Conservation (phyloP, 2,329 filamentous ascomycete species). For the Periconia sp. region DNA sequence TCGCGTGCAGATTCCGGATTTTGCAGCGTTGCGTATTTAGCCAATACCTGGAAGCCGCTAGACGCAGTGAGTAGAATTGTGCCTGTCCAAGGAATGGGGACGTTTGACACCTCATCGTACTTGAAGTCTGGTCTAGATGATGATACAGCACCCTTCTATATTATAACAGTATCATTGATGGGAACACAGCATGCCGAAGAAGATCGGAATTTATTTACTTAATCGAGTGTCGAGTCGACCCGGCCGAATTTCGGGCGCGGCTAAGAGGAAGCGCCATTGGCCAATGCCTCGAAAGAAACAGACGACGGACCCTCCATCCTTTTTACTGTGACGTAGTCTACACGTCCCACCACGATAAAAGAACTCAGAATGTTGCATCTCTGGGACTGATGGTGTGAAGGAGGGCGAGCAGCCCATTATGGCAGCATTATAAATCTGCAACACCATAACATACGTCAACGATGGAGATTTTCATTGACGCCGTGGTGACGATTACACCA, state of each 20-base stretch:
- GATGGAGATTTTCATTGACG: slow-evolving; percentile 21
- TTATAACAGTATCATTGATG: too few relatives aligned
- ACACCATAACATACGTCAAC: not conserved
- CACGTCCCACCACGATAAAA: not conserved
- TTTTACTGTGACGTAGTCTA: not conserved
- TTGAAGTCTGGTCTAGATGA: too few relatives aligned
- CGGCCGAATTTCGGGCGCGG: not conserved
- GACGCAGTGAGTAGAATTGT: too few relatives aligned
- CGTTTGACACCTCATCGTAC: too few relatives aligned
- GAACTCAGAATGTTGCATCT: too few relatives aligned
- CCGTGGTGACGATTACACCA: slow-evolving; percentile 23
- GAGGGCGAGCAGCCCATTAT: not conserved
- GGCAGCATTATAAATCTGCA: too few relatives aligned
- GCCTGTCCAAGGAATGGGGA: too few relatives aligned
- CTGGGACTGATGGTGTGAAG: too few relatives aligned
- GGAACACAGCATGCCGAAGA: not conserved
- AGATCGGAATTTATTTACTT: not conserved
- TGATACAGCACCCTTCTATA: too few relatives aligned
- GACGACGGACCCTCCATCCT: not conserved
- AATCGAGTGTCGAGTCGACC: not conserved
- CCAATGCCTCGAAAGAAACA: not conserved
- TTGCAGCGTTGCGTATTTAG: too few relatives aligned
- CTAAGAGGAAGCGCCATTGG: not conserved
- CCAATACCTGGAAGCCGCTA: too few relatives aligned
- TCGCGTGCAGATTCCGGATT: too few relatives aligned